A percentile compares a stretch with the other conserved stretches of the same genome.
Conservation (phyloP, 1,284 basidiomycete species). For the Mrakiaceae sp. region DNA sequence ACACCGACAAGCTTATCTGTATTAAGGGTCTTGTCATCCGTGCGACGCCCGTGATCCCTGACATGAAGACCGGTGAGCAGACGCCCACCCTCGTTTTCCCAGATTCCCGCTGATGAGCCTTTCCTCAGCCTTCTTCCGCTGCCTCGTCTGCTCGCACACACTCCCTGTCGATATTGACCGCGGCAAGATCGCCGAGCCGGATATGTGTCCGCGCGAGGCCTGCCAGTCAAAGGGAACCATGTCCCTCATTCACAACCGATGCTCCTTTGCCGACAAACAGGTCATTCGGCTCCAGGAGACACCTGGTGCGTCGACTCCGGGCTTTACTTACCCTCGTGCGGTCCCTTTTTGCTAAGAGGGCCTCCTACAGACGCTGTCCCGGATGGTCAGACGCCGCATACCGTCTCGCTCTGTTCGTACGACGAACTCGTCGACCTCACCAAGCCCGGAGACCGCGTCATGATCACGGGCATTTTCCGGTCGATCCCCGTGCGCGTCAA, state of each 20-base stretch:
- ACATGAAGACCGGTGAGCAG: slow-evolving; percentile 65
- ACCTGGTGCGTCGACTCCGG: slow-evolving; percentile 38
- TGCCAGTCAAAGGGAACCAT: slow-evolving; percentile 80
- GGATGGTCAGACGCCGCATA: slow-evolving; percentile 96
- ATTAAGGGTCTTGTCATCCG: slow-evolving; percentile 97
- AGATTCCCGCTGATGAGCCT: neutral
- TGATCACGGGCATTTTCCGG: slow-evolving; percentile 88
- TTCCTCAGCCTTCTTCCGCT: slow-evolving; percentile 82
- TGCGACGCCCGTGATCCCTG: slow-evolving; percentile 92
- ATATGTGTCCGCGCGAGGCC: slow-evolving; percentile 80
- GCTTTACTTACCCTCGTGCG: neutral
- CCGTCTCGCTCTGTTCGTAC: slow-evolving; percentile 88
- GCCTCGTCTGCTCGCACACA: slow-evolving; percentile 89
- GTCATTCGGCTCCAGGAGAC: slow-evolving; percentile 94
- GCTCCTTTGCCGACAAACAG: slow-evolving; percentile 89
- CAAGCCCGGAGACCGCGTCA: slow-evolving; percentile 88
- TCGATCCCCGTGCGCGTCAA: slow-evolving; percentile 89
- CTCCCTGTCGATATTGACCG: slow-evolving; percentile 91
- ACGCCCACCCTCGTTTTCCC: neutral
- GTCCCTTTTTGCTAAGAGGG: neutral
- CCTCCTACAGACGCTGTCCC: slow-evolving; percentile 66
- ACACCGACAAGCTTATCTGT: slow-evolving; percentile 90
- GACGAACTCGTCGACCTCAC: slow-evolving; percentile 91
- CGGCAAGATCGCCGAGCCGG: slow-evolving; percentile 88
- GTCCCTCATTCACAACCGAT: slow-evolving; percentile 92